Percentiles rank a stretch among this genome's conserved stretches.
These are phyloP conservation scores for Apiosordaria backusii DNA, from an alignment of 495 filamentous ascomycete genomes.

Conservation along the genomic window DNA sequence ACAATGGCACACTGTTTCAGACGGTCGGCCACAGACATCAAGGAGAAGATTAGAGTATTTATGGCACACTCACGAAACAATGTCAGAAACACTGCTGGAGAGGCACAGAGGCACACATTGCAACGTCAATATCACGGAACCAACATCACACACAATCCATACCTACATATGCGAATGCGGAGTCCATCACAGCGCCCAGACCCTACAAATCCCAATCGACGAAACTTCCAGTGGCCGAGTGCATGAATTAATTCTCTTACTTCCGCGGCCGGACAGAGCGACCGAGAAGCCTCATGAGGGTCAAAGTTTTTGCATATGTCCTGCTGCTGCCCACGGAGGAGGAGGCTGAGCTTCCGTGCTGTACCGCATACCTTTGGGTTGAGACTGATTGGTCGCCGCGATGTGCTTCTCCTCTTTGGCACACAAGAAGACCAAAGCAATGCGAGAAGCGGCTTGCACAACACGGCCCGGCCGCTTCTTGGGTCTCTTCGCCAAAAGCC, in stretches of 20 bases:
- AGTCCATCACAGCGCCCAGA: not conserved
- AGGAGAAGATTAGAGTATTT: not conserved
- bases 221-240: not conserved
- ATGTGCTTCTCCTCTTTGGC: not conserved
- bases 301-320: too few species aligned
- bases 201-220: not conserved
- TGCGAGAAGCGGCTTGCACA: not conserved
- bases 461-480: not conserved
- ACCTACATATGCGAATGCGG: not conserved
- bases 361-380: not conserved
- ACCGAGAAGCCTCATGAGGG: not conserved
- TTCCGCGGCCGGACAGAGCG: not conserved
- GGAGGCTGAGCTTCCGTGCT: not conserved
- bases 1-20: not conserved
- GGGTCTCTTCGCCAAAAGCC: not conserved
- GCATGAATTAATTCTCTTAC: not conserved
- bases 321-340: not conserved
- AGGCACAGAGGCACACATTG: not conserved
- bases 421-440: not conserved
- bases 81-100: not conserved
- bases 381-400: not conserved
- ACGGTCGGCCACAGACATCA: not conserved
- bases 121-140: not conserved
- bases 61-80: not conserved
- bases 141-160: not conserved